Conservation (phyloP, 2,329 filamentous ascomycete genomes). For the Ophiognomonia clavigignenti-juglandacearum region DNA sequence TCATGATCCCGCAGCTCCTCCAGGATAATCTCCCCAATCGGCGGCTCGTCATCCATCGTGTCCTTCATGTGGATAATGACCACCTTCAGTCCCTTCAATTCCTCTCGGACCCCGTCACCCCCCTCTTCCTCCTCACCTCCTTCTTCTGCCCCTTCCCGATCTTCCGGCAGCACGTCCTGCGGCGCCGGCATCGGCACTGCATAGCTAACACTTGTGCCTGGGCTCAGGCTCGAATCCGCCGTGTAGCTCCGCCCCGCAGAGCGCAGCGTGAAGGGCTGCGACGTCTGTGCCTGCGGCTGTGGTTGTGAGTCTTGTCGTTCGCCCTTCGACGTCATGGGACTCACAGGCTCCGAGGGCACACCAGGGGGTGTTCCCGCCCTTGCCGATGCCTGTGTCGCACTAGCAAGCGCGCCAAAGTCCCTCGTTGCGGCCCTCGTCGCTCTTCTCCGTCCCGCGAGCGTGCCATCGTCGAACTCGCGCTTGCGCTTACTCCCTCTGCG, state of each 20-base stretch:
- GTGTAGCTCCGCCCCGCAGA: background rate
- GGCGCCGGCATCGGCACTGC: too few relatives aligned
- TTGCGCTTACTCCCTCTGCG: conserved; percentile 51
- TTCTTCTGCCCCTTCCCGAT: too few relatives aligned
- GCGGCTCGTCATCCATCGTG: conserved; percentile 65
- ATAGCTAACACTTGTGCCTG: too few relatives aligned
- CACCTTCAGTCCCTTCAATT: conserved; percentile 69
- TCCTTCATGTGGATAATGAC: conserved; percentile 96
- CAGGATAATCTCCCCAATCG: conserved; percentile 62
- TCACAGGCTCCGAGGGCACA: conserved; percentile 26
- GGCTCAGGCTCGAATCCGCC: background rate
- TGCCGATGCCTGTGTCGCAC: too few relatives aligned
- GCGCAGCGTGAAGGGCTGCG: background rate
- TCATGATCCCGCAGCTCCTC: conserved; percentile 65
- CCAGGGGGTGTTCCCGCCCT: conserved; percentile 46
- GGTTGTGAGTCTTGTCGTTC: background rate
- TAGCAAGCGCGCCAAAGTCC: conserved; percentile 18
- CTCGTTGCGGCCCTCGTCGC: conserved; percentile 19
- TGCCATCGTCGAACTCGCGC: conserved; percentile 33
- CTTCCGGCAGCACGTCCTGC: background rate
- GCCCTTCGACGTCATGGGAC: conserved; percentile 13
- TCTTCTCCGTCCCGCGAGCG: conserved; percentile 17
- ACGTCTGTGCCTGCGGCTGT: background rate
- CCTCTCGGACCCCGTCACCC: too few relatives aligned
- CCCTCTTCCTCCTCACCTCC: conserved; percentile 16